Evolutionary conservation across 2,329 filamentous ascomycete genomes (phyloP), one percentile per base, ranked within the genome.

Genomic region (Epichloe gansuensis): DNA sequence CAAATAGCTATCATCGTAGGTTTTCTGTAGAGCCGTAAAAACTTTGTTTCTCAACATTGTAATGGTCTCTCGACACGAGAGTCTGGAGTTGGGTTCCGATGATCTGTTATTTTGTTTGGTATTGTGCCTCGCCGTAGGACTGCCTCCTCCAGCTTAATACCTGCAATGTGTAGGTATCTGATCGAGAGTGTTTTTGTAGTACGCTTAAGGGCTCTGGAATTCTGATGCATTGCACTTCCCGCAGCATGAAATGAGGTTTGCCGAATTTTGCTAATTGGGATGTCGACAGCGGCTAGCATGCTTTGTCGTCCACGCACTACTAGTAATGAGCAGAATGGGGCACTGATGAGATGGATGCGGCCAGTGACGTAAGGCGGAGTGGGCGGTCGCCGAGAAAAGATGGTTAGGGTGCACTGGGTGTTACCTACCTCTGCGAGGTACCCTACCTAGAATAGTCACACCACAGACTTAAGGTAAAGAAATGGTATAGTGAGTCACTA

Each of bases 1-100:
- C 61, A 96, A 72, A 71, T 95, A 96, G 68, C 87, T 90, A 68
- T 97, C 89, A 72, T 97, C 91, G 71, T 97, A 97, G 52, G 89
- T 95, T 78, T 95, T 96, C 72, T 97, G 91, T 68, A 96, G 81
- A 56, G 82, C 82, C 68, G 85, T 82, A 64, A 82, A 76, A 56
- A 68, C 68, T 63, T 69, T 75, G 64, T 70, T 76, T 61, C 71
- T 72, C 66, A 75, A 74, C 77, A 80, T 80, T 59, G 63, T 71
- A 67, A 57, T 57, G 52, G 8, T 35, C 46, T 40, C 2, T 44
- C 40, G 44, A 39, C 39, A 49, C 27, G 34, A 8, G 21, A 51
- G 34, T 21, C 43, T 43, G 4, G 25, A 31, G 31, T 13, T 40
- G 42, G 12, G 13, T 40, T 40, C 12, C 25, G 23, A 15, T 34